These are phyloP conservation scores for Linaria vulgaris DNA, from an alignment of 257 asterid species.

Conservation along the genomic window DNA sequence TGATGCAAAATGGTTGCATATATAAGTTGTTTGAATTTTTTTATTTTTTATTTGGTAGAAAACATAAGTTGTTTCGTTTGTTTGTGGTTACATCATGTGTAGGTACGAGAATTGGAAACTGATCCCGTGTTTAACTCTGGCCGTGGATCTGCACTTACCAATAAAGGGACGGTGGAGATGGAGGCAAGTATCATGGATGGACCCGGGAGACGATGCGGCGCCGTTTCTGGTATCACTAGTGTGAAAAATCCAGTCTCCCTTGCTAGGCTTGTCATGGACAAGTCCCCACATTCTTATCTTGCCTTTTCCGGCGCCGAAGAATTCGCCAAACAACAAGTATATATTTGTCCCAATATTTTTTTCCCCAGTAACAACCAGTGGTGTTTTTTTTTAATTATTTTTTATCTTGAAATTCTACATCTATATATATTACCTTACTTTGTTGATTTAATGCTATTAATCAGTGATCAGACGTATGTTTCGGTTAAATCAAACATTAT, in stretches of 20 bases:
- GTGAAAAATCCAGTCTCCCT: constrained; percentile 92
- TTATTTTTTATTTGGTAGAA: not conserved
- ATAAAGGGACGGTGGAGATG: constrained; percentile 95
- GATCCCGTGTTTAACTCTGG: constrained; percentile 95
- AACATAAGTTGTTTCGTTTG: not conserved
- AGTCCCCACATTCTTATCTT: constrained; percentile 91
- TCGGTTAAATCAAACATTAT: too few species aligned
- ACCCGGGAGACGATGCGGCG: constrained; percentile 85
- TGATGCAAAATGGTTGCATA: too few species aligned
- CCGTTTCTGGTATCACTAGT: constrained; percentile 86
- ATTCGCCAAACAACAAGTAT: constrained; percentile 80
- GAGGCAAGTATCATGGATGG: constrained; percentile 99
- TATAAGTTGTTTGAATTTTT: too few species aligned
- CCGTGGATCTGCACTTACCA: constrained; percentile 97
- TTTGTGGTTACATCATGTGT: too few species aligned
- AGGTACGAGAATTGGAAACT: constrained; percentile 88
- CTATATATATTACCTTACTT: too few species aligned
- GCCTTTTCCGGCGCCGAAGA: constrained; percentile 90
- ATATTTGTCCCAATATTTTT: not conserved
- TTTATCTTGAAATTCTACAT: too few species aligned
- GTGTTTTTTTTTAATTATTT: not conserved
- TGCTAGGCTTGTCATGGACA: constrained; percentile 96
- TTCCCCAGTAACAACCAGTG: not conserved
- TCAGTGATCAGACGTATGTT: too few species aligned
- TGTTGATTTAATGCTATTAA: too few species aligned